Evolutionary conservation across 371 early-diverging fungal genomes (phyloP).

Genomic region (Funneliformis caledonium): DNA sequence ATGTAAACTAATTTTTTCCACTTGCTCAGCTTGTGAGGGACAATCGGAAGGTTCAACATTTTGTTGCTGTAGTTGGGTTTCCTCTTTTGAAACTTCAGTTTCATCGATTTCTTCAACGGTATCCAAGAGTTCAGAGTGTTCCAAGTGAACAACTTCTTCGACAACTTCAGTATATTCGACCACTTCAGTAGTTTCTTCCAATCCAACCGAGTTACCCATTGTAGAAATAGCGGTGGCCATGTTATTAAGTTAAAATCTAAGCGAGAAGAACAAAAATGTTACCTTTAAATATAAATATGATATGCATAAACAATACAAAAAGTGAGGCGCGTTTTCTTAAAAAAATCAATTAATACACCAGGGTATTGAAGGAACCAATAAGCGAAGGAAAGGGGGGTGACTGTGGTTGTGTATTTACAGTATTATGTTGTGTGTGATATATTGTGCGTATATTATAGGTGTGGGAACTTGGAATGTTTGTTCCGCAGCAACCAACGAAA

Average conservation of each 20-base stretch:
- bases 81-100: neutral
- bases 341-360: neutral
- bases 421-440: neutral
- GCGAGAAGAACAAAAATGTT: neutral
- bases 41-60: too few relatives aligned
- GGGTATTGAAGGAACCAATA: constrained; percentile 2
- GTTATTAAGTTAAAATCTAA: neutral
- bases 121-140: neutral
- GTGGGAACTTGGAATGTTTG: neutral
- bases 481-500: neutral
- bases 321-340: neutral
- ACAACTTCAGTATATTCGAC: neutral
- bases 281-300: neutral
- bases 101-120: neutral
- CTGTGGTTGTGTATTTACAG: neutral
- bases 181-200: neutral
- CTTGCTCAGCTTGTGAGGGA: neutral
- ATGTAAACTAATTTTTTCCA: neutral
- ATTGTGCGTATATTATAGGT: neutral
- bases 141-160: constrained; percentile 2
- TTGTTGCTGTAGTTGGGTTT: too few relatives aligned
- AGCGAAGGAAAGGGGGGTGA: neutral
- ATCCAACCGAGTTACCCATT: neutral
- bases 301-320: neutral
- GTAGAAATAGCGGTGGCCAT: constrained; percentile 4